Conservation (phyloP, 768 basidiomycete genomes). For the Phylloporus sp. region DNA sequence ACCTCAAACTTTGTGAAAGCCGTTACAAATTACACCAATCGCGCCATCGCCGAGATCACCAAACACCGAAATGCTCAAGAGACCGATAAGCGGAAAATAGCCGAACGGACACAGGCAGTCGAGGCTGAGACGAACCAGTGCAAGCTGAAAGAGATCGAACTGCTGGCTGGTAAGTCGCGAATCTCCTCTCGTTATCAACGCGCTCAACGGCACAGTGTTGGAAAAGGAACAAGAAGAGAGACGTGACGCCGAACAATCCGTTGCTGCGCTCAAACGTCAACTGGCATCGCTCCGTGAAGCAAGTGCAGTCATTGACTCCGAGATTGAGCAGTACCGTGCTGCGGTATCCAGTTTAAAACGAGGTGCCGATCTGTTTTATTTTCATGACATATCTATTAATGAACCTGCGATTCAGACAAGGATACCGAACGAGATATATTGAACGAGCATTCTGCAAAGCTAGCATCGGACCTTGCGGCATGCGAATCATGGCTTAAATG, state of each 20-base stretch:
- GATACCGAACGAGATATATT: slow-evolving; percentile 59
- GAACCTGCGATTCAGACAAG: slow-evolving; percentile 47
- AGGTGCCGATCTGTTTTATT: slow-evolving; percentile 41
- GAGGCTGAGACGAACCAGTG: slow-evolving; percentile 73
- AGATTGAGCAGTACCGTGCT: slow-evolving; percentile 71
- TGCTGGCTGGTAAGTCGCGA: slow-evolving; percentile 61
- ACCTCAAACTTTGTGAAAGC: slow-evolving; percentile 72
- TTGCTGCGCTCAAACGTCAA: slow-evolving; percentile 61
- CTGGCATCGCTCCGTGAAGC: slow-evolving; percentile 61
- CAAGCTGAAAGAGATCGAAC: slow-evolving; percentile 74
- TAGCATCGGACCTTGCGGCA: slow-evolving; percentile 51
- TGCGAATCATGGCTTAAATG: slow-evolving; percentile 59
- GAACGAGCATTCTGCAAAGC: slow-evolving; percentile 46
- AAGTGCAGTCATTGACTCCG: slow-evolving; percentile 52
- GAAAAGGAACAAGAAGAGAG: slow-evolving; percentile 70
- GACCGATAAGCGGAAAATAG: slow-evolving; percentile 55
- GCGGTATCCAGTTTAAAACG: slow-evolving; percentile 57
- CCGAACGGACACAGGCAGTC: slow-evolving; percentile 57
- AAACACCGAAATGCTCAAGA: slow-evolving; percentile 61
- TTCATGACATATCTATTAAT: not conserved
- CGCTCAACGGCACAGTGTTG: slow-evolving; percentile 40
- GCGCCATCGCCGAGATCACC: slow-evolving; percentile 65
- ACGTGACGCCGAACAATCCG: slow-evolving; percentile 62
- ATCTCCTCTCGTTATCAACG: not conserved
- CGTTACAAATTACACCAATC: slow-evolving; percentile 67